Conservation (phyloP, 202 grass and related monocot species). For the Elaeis oleifera region DNA sequence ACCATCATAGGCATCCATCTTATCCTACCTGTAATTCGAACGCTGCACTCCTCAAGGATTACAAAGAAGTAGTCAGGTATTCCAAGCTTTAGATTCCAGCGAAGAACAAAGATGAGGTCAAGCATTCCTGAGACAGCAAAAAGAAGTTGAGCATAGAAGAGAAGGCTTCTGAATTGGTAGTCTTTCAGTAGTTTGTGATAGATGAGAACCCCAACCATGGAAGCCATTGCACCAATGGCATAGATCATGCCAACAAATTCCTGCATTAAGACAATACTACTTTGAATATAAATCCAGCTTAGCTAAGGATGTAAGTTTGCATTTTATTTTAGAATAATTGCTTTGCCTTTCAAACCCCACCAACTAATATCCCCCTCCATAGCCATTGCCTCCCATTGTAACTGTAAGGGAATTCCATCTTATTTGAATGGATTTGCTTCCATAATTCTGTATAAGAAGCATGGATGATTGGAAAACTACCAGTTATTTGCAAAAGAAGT, state of each 20-base stretch:
- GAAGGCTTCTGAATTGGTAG: constrained; percentile 62
- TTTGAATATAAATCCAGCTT: too few relatives aligned
- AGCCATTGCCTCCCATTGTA: too few relatives aligned
- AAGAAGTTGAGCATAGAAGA: constrained; percentile 80
- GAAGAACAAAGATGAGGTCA: constrained; percentile 80
- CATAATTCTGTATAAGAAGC: too few relatives aligned
- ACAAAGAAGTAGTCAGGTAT: constrained; percentile 61
- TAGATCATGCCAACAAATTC: constrained; percentile 78
- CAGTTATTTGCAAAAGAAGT: too few relatives aligned
- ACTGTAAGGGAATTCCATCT: too few relatives aligned
- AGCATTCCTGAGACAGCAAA: constrained; percentile 49
- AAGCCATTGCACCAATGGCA: constrained; percentile 70
- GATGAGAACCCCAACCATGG: constrained; percentile 77
- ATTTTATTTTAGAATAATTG: too few relatives aligned
- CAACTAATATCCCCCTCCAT: too few relatives aligned
- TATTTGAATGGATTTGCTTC: too few relatives aligned
- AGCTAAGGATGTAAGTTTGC: too few relatives aligned
- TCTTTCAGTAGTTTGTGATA: constrained; percentile 81
- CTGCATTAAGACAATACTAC: constrained; percentile 27
- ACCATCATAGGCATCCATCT: constrained; percentile 88
- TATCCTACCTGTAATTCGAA: constrained; percentile 45
- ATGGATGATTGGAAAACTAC: too few relatives aligned
- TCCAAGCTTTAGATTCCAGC: constrained; percentile 63
- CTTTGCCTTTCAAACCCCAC: too few relatives aligned
- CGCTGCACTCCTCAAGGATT: constrained; percentile 56